phyloP scores from a whole-genome alignment of 2,329 filamentous ascomycete species.

The Metarhizium rileyi region DNA sequence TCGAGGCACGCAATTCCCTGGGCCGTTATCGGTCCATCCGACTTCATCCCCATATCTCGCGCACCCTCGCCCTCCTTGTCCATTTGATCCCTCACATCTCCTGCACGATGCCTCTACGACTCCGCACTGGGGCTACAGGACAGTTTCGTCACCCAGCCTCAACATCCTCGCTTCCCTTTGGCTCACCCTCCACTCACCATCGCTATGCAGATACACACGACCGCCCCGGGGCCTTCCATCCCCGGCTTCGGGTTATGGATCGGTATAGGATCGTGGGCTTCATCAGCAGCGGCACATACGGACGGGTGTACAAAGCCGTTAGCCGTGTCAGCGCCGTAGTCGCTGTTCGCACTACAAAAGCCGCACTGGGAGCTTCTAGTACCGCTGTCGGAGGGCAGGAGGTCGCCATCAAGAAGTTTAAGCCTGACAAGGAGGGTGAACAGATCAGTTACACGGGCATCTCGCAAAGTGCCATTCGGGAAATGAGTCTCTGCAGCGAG shows the following conservation, averaged over 20 bases:
- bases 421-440: constrained; percentile 97
- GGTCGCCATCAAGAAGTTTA: constrained; percentile 99
- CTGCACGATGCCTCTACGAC: constrained; percentile 23
- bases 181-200: constrained; percentile 23
- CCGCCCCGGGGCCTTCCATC: constrained; percentile 48
- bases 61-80: neutral
- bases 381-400: constrained; percentile 54
- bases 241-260: constrained; percentile 82
- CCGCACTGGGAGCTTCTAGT: constrained; percentile 2
- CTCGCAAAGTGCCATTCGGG: constrained; percentile 90
- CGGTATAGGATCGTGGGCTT: constrained; percentile 96
- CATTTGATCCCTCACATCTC: constrained; percentile 3
- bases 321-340: constrained; percentile 38
- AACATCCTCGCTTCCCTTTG: constrained; percentile 9
- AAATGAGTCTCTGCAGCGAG: constrained; percentile 95
- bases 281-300: constrained; percentile 97
- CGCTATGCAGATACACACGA: constrained; percentile 40
- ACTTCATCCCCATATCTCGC: neutral
- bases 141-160: constrained; percentile 15
- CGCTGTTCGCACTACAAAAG: constrained; percentile 3
- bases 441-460: constrained; percentile 92
- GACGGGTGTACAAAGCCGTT: constrained; percentile 91
- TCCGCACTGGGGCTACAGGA: constrained; percentile 21
- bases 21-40: neutral
- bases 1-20: neutral